Conservation (phyloP, 176 grass and related monocot species). For the Guadua angustifolia region DNA sequence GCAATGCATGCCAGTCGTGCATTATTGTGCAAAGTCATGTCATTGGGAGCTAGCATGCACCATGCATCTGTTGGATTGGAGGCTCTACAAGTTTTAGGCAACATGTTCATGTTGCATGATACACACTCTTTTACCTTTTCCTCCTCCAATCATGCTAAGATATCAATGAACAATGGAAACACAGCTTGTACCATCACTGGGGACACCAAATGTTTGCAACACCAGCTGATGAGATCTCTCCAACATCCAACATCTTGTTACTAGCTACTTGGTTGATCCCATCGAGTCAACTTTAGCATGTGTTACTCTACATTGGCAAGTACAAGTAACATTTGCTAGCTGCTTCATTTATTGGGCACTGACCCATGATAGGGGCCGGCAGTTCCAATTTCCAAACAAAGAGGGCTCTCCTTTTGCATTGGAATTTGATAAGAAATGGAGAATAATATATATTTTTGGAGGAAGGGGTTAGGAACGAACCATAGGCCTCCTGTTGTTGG, state of each 20-base stretch:
- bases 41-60: constrained; percentile 24
- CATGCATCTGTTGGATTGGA: neutral
- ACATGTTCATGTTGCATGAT: constrained; percentile 40
- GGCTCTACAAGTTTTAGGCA: constrained; percentile 29
- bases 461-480: constrained; percentile 5
- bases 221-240: constrained; percentile 38
- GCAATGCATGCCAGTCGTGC: constrained; percentile 41
- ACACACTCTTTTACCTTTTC: neutral
- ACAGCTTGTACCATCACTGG: constrained; percentile 15
- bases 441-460: neutral
- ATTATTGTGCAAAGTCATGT: constrained; percentile 44
- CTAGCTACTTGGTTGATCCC: constrained; percentile 11
- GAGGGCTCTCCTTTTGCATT: neutral
- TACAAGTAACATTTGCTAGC: neutral
- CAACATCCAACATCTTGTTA: neutral
- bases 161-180: constrained; percentile 36
- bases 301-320: neutral
- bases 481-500: neutral
- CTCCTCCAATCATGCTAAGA: constrained; percentile 34
- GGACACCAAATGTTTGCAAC: constrained; percentile 17
- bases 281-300: constrained; percentile 35
- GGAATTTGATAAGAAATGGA: neutral
- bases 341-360: neutral
- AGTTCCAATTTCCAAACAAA: constrained; percentile 20
- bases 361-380: neutral